Percentiles rank a stretch among this genome's conserved stretches.
Evolutionary conservation across 805 yeast genomes (phyloP).

Genomic region (Danielia oregonensis): DNA sequence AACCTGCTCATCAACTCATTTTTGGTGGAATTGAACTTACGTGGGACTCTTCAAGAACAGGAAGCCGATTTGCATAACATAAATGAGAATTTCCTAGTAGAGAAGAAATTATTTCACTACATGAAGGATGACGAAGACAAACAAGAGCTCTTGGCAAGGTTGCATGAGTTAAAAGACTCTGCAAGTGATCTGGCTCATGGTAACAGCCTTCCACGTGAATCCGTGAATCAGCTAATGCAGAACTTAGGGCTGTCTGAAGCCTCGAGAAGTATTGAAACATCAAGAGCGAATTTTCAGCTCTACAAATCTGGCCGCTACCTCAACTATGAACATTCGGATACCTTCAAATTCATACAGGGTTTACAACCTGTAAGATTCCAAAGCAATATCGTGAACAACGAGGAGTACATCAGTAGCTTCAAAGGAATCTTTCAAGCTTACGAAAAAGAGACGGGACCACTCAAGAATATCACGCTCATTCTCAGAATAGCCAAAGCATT

Average conservation of each 20-base stretch:
- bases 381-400: conserved; percentile 12
- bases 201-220: too few species aligned
- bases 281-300: conserved; percentile 21
- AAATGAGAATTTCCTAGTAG: conserved; percentile 9
- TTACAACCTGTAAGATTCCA: conserved; percentile 12
- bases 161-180: conserved; percentile 5
- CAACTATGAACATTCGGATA: conserved; percentile 31
- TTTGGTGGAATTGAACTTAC: conserved; percentile 27
- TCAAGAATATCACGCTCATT: conserved; percentile 9
- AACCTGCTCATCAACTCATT: conserved; percentile 23
- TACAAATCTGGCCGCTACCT: conserved; percentile 31
- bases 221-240: too few species aligned
- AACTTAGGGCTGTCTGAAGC: too few species aligned
- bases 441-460: conserved; percentile 6
- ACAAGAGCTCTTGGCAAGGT: conserved; percentile 15
- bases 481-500: conserved; percentile 10
- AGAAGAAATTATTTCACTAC: conserved; percentile 16
- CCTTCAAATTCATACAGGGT: conserved; percentile 16
- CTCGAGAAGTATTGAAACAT: conserved; percentile 22
- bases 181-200: too few species aligned
- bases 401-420: conserved; percentile 21
- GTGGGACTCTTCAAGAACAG: conserved; percentile 14
- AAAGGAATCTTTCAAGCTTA: conserved; percentile 15
- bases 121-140: conserved; percentile 16
- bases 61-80: neutral